Evolutionary conservation across 2,329 filamentous ascomycete genomes (phyloP).

Genomic region (Penicillium nordicum): DNA sequence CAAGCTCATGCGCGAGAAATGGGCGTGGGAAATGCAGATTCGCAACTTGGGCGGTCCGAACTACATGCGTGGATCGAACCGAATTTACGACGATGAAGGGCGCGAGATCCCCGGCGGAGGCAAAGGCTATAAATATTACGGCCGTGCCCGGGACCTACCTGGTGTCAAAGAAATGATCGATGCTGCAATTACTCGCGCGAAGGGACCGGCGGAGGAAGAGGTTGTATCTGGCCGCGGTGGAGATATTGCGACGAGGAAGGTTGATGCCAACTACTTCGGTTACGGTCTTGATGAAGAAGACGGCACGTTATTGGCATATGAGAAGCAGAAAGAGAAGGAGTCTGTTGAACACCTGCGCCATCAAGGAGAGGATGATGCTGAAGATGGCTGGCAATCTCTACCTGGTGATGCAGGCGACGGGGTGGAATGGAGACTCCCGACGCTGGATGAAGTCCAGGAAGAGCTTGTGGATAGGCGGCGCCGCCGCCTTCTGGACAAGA

Average conservation of each 20-base stretch:
- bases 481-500: slow-evolving; percentile 78
- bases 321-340: slow-evolving; percentile 77
- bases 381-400: slow-evolving; percentile 75
- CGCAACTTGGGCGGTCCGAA: slow-evolving; percentile 94
- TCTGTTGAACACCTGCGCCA: slow-evolving; percentile 67
- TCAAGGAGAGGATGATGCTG: slow-evolving; percentile 55
- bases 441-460: slow-evolving; percentile 86
- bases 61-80: slow-evolving; percentile 75
- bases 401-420: slow-evolving; percentile 87
- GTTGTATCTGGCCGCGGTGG: slow-evolving; percentile 52
- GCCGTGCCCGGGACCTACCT: slow-evolving; percentile 80
- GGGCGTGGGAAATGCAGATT: slow-evolving; percentile 98
- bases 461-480: slow-evolving; percentile 85
- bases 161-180: slow-evolving; percentile 97
- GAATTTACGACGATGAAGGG: slow-evolving; percentile 70
- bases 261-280: slow-evolving; percentile 94
- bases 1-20: slow-evolving; percentile 97
- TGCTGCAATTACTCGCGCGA: slow-evolving; percentile 60
- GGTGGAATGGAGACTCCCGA: slow-evolving; percentile 75
- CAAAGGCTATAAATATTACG: slow-evolving; percentile 93
- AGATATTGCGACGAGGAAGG: slow-evolving; percentile 57
- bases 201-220: slow-evolving; percentile 64
- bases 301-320: slow-evolving; percentile 73
- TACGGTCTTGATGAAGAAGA: slow-evolving; percentile 93
- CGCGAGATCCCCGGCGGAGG: slow-evolving; percentile 68